These are phyloP conservation scores for Geranomyces michiganensis DNA, from an alignment of 192 early-diverging fungal genomes.

Conservation along the genomic window DNA sequence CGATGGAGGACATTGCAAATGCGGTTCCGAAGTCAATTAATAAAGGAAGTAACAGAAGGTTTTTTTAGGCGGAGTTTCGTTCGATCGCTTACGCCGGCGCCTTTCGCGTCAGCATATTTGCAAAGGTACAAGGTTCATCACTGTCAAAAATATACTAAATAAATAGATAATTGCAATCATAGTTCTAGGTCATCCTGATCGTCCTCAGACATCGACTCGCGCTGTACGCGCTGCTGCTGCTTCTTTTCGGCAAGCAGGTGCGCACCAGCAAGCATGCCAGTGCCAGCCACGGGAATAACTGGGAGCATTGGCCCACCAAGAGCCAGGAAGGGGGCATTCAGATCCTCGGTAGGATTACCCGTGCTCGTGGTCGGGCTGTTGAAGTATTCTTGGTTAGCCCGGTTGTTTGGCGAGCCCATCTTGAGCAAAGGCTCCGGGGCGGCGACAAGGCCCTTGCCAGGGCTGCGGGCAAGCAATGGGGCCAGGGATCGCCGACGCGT, in stretches of 20 bases:
- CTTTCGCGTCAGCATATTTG: no score
- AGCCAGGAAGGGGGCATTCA: constrained; percentile 21
- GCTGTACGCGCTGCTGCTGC: background rate
- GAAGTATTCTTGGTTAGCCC: background rate
- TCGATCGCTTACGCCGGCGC: no score
- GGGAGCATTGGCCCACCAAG: constrained; percentile 26
- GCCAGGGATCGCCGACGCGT: background rate
- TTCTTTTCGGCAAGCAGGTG: constrained; percentile 34
- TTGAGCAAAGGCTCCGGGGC: constrained; percentile 23
- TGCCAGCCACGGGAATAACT: constrained; percentile 21
- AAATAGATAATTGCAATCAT: no score
- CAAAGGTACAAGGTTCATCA: no score
- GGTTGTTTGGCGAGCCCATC: background rate
- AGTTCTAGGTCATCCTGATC: no score
- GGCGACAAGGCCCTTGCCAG: background rate
- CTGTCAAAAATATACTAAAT: no score
- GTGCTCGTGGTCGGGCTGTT: constrained; percentile 1
- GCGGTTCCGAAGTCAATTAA: no score
- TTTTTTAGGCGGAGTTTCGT: no score
- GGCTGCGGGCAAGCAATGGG: background rate
- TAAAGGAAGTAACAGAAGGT: no score
- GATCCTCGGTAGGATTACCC: constrained; percentile 12
- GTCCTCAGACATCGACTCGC: no score
- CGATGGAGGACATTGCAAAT: no score
- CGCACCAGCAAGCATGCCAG: constrained; percentile 18